These are phyloP conservation scores for Coemansia sp. DNA, from an alignment of 192 early-diverging fungal species.

Conservation along the genomic window DNA sequence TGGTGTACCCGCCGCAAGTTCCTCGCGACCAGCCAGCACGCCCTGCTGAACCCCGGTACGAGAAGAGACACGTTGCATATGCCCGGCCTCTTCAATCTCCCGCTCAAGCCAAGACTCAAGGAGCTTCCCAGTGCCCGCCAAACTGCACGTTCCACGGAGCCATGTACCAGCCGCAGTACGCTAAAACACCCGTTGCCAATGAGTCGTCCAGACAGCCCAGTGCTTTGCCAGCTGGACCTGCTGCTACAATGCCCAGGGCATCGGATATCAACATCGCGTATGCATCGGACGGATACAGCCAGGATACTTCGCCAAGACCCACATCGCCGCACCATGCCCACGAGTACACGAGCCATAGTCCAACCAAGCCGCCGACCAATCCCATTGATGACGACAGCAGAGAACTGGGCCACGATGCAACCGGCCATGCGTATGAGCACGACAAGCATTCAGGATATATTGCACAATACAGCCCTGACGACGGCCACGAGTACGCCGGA, in stretches of 20 bases:
- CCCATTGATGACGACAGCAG: constrained; percentile 4
- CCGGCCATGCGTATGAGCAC: neutral
- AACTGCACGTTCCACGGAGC: constrained; percentile 3
- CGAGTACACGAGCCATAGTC: neutral
- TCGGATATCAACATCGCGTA: neutral
- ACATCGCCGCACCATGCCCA: neutral
- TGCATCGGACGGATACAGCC: constrained; percentile 4
- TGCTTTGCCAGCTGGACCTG: no score
- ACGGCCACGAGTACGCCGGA: neutral
- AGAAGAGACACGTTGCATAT: neutral
- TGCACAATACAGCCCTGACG: neutral
- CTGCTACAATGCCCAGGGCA: neutral
- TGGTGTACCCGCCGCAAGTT: neutral
- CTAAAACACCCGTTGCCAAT: neutral
- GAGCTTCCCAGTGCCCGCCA: constrained; percentile 5
- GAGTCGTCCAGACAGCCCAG: neutral
- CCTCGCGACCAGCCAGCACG: neutral
- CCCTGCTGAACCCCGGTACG: neutral
- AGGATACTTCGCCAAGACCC: constrained; percentile 6
- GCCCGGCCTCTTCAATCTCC: neutral
- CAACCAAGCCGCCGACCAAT: neutral
- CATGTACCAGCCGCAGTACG: neutral
- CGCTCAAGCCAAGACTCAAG: neutral
- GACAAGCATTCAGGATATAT: neutral
- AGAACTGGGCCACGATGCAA: neutral